Evolutionary conservation across 2,329 filamentous ascomycete species (phyloP).

Genomic region (Cercospora canescens): DNA sequence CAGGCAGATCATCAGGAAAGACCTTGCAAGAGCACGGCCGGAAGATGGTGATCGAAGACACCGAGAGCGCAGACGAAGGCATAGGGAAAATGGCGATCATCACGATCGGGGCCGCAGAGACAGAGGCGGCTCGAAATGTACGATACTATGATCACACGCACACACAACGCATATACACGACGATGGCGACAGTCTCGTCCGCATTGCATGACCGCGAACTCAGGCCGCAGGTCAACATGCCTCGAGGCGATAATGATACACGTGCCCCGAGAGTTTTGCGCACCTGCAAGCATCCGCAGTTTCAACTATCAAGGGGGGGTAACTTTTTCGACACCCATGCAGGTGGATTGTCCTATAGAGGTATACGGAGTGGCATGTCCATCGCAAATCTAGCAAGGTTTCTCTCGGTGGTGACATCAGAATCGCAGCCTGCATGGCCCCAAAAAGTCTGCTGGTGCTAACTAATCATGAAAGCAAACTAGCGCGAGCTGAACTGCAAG

Average conservation of each 20-base stretch:
- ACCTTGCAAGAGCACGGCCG: slow-evolving; percentile 27
- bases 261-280: neutral
- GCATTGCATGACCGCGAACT: neutral
- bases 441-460: neutral
- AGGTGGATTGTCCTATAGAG: neutral
- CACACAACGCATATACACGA: neutral
- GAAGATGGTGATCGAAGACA: slow-evolving; percentile 19
- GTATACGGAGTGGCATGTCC: neutral
- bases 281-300: neutral
- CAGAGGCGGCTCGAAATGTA: slow-evolving; percentile 20
- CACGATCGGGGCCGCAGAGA: slow-evolving; percentile 8
- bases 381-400: neutral
- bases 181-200: neutral
- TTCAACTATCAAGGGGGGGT: neutral
- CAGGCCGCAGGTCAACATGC: neutral
- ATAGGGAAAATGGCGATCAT: slow-evolving; percentile 8
- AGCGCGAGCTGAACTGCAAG: neutral
- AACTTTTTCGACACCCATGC: neutral
- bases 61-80: slow-evolving; percentile 13
- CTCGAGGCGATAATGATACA: neutral
- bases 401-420: neutral
- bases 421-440: neutral
- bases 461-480: neutral
- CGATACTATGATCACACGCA: slow-evolving; percentile 20
- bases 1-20: slow-evolving; percentile 40